Base-by-base conservation (phyloP, 345 rosid genomes). In the Populus deltoides region DNA sequence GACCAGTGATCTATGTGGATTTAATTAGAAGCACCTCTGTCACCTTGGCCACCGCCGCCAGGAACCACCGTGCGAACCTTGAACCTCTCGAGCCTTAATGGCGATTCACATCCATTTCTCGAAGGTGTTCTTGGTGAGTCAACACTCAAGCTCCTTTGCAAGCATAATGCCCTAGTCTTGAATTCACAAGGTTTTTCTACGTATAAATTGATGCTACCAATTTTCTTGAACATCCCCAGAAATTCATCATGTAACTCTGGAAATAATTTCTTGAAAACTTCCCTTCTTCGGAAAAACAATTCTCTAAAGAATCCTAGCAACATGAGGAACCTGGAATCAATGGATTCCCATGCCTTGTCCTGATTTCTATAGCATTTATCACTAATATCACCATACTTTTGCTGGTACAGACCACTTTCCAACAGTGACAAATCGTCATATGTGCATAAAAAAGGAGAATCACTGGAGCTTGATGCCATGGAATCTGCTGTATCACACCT, bases 101-200 rank as follows among this genome's bases (percentile, higher is more conserved):
- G 74, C 27, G 45, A 22, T n/a, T 61, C 75, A 25, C 31, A 84
- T 8, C 80, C 83, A 15, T 51, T 73, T 22, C 66, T 68, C 4
- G 75, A 78, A 3, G 71, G 67, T 8, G 65, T 68, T 7, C 80
- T 39, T 1, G 75, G 83, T 2, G 88, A 87, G 15, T 86, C 90
- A 41, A 83, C 81, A 66, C 92, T 89, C 55, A 72, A 61, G 67
- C 88, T 89, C 77, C 92, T 80, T 41, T 36, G 74, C 84, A 87
- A 43, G 47, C 47, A 43, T 13, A 43, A 16, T 2, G 68, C 45
- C 36, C 31, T 36, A n/a, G 25, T 49, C 9, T 16, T 70, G 18
- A 57, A n/a, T 2, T 2, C 53, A 18, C n/a, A 13, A 3, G 73
- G 62, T 39, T 59, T 74, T 67, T 2, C 55, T 7, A 15, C 7